Evolutionary conservation across 129 eudicot species (phyloP), one percentile per base, ranked within the genome.

Genomic region (Pittosporum tobira): DNA sequence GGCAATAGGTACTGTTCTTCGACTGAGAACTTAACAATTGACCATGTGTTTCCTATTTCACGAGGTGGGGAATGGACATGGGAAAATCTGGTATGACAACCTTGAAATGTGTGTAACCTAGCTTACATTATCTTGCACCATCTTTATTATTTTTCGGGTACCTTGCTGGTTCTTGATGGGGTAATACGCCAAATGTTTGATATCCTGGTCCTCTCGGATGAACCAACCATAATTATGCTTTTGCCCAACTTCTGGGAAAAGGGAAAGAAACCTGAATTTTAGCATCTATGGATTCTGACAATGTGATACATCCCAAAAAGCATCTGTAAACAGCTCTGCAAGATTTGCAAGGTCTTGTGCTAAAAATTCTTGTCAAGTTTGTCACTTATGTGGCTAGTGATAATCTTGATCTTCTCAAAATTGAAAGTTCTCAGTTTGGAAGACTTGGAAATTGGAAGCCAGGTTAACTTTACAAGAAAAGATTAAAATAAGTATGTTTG

Each of bases 1-100:
- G 53, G 66, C 66, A 42, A 68, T 73, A 91, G 99, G 77, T 91
- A 91, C 23, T 91, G 99, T 79, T 86, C 77, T 53, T 71, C 94
- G 0, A 59, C 57, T 18, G 75, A 71, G 59, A 81, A 77, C 62
- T 77, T 91, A 73, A 91, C 99, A 2, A 67, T 91, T 45, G 99
- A 91, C 76, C 99, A 91, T 66, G 79, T 91, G 60, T 23, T 76
- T 55, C 99, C 99, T 11, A 57, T 84, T 55, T 76, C 96, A 12
- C 80, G 81, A 52, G 99, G 99, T 20, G 99, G 99, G 27, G 74
- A 87, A 46, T 83, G 99, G 99, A 76, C 79, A 57, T 91, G 99
- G 99, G 99, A 83, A 70, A 91, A 91, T 70, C 85, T 91, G 87
- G 99, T 91, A 78, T 58, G 87, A 56, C 37, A 34, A 45, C 58